Base-by-base conservation (phyloP, 2,329 filamentous ascomycete species). In the Colletotrichum chrysophilum region DNA sequence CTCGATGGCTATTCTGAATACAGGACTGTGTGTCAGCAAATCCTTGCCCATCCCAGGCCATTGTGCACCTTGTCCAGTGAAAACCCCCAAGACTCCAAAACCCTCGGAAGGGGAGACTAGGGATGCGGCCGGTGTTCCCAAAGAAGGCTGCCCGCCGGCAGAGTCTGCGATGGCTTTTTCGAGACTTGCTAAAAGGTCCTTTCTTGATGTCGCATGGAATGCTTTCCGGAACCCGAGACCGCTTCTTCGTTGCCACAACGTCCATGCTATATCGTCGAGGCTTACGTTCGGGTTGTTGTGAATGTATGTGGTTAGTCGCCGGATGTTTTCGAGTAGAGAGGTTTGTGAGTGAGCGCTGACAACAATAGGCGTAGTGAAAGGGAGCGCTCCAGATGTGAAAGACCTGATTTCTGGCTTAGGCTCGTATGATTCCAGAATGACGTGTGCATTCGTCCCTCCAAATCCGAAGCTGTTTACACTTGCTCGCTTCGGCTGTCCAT, bases 391-490 rank as follows among this genome's bases (percentile, higher is more conserved):
- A 32, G 1, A 28, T 2, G 7, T 61, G 10, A 30, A 24, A 66
- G 34, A 13, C 10, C 2, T 14, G 8, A 0, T 4, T 18, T 66
- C 32, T 66, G 21, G 12, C 21, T 26, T 2, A 2, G 26, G 21
- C 10, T 55, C 69, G 5, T 66, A 58, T 5, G 71, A 77, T n/a
- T 81, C 78, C 4, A 82, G 64, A 12, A 83, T 78, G 2, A 80
- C 79, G 38, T 83, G 81, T 0, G 77, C 78, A 13, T 82, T 83
- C 1, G 79, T 79, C 0, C 81, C 81, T 0, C 81, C 81, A 7
- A 79, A 81, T 0, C 81, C 81, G 21, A 83, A 83, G 13, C 82
- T 81, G 76, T 83, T 82, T 65, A 83, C 74, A 43, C 86, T 86
- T 48, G 87, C 78, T n/a, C 81, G 81, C 6, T 82, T 78, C 3